Base-by-base conservation (phyloP, 2,329 filamentous ascomycete genomes). In the Tolypocladium tropicale region DNA sequence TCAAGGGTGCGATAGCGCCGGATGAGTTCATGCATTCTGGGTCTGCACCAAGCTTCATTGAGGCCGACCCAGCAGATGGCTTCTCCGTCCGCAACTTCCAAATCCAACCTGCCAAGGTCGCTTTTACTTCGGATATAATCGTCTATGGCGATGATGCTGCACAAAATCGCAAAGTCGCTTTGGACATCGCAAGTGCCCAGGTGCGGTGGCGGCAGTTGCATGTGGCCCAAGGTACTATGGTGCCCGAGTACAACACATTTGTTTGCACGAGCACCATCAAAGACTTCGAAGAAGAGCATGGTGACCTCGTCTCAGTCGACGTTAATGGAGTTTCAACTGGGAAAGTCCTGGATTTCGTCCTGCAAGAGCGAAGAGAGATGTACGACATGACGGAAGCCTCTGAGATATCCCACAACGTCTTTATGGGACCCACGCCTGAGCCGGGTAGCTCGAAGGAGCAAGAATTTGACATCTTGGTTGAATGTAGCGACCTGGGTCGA, bases 11-110 rank as follows among this genome's bases (percentile, higher is more conserved):
- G 28, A 82, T 97, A 62, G 80, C 86, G 3, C 88, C 91, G 0
- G 82, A 89, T 1, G 94, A 97, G 70, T 78, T 97, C 49, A 71
- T 97, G 56, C 78, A 83, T 39, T 63, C 75, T 0, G 68, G 70
- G 3, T 67, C 66, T 3, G 72, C 73, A 18, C 72, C 80, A 49
- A 78, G 84, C 25, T 96, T 99, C 66, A 74, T 91, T 58, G 89
- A 95, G 48, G 81, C 86, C 43, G 94, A 99, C 66, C 94, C 94
- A 1, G 81, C 76, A 56, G 89, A 95, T 61, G 94, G 94, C 10
- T 97, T 97, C 68, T 96, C 90, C 5, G 92, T 97, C 48, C 84
- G 94, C 50, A 97, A 97, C 70, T 99, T 99, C 67, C 93, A 97
- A 64, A 97, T 97, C 41, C 94, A 99, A 70, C 82, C 89, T 0